Evolutionary conservation across 164 flowering plant genomes (phyloP).

Genomic region (Hamamelis virginiana): DNA sequence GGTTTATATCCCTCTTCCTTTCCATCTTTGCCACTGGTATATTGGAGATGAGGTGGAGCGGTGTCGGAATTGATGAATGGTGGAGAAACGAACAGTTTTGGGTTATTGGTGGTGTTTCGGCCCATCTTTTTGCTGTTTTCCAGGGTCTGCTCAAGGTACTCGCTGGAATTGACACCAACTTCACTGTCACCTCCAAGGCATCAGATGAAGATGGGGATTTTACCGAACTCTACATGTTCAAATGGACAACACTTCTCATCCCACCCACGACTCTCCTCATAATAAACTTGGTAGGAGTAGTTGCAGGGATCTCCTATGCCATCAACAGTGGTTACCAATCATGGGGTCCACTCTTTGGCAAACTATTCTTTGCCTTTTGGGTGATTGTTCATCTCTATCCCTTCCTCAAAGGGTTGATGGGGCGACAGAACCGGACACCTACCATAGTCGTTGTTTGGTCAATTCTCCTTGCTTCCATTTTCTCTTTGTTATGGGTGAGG

Average conservation of each 20-base stretch:
- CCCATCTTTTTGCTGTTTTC: constrained; percentile 73
- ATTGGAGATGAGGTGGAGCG: constrained; percentile 86
- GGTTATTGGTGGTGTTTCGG: constrained; percentile 70
- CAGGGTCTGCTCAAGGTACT: constrained; percentile 77
- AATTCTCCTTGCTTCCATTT: constrained; percentile 72
- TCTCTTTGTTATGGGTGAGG: constrained; percentile 75
- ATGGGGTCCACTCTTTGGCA: constrained; percentile 77
- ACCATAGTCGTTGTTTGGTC: constrained; percentile 84
- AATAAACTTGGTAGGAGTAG: constrained; percentile 63
- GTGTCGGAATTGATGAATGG: constrained; percentile 86
- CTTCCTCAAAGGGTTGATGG: constrained; percentile 81
- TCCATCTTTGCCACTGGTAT: constrained; percentile 90
- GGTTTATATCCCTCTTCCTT: constrained; percentile 75
- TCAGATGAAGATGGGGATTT: constrained; percentile 75
- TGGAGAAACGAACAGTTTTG: constrained; percentile 84
- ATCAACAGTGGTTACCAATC: constrained; percentile 71
- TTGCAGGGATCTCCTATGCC: constrained; percentile 64
- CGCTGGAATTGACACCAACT: constrained; percentile 83
- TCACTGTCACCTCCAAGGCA: constrained; percentile 81
- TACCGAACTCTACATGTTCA: constrained; percentile 76
- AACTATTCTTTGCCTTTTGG: constrained; percentile 73
- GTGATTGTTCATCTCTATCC: constrained; percentile 81
- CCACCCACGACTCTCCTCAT: constrained; percentile 77
- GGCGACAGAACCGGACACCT: constrained; percentile 79
- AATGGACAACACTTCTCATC: constrained; percentile 82